Conservation (phyloP, 2,329 filamentous ascomycete species). For the Thielaviopsis populi region DNA sequence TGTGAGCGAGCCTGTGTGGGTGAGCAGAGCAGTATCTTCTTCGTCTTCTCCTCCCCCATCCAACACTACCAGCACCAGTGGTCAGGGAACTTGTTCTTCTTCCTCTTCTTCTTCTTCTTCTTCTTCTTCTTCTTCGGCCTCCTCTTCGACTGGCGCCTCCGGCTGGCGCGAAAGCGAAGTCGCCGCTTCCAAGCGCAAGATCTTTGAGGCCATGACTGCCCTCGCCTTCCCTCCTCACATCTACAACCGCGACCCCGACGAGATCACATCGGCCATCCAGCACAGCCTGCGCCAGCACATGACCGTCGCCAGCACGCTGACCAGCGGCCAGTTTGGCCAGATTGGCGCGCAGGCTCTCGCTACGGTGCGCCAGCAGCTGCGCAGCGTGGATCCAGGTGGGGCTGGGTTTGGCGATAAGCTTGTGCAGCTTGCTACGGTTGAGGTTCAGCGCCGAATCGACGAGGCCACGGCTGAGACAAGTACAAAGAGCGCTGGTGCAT, state of each 20-base stretch:
- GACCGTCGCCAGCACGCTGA: conserved; percentile 1
- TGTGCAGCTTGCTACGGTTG: conserved; percentile 1
- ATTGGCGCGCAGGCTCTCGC: conserved; percentile 11
- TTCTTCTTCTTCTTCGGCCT: not conserved
- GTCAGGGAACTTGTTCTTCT: not conserved
- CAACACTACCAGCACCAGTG: not conserved
- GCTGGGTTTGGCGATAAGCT: conserved; percentile 7
- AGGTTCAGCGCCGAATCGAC: conserved; percentile 8
- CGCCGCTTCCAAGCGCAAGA: not conserved
- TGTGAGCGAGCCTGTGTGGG: not conserved
- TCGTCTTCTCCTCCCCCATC: conserved; percentile 1
- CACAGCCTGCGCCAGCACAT: conserved; percentile 12
- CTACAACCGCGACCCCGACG: conserved; percentile 10
- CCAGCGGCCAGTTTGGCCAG: conserved; percentile 11
- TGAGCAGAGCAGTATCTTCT: not conserved
- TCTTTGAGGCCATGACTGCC: not conserved
- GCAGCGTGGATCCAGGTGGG: not conserved
- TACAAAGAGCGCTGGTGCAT: not conserved
- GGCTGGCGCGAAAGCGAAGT: not conserved
- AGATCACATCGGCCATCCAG: conserved; percentile 9
- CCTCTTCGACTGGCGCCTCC: not conserved
- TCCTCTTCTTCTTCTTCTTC: not conserved
- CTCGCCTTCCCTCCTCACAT: not conserved
- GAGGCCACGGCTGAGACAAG: not conserved
- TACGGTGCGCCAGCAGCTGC: conserved; percentile 1